phyloP scores from a whole-genome alignment of 768 basidiomycete genomes.

The Crepidotus variabilis region DNA sequence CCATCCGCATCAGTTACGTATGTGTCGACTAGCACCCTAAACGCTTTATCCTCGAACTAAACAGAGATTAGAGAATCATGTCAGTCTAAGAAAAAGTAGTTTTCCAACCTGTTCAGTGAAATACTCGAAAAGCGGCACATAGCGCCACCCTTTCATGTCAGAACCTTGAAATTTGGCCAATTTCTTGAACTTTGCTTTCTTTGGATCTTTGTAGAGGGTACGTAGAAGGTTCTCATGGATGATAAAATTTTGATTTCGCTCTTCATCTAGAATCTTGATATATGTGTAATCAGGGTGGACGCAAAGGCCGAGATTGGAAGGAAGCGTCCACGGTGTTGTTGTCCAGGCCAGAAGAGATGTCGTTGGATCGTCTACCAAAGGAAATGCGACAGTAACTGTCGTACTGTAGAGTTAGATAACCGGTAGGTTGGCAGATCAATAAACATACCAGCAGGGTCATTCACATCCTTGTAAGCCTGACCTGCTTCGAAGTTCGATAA shows the following conservation, averaged over 20 bases:
- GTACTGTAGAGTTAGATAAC: neutral
- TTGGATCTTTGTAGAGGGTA: slow-evolving; percentile 93
- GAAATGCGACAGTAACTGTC: slow-evolving; percentile 87
- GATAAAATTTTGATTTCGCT: slow-evolving; percentile 85
- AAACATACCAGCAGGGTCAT: slow-evolving; percentile 80
- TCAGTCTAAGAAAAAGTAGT: neutral
- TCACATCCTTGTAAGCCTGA: slow-evolving; percentile 86
- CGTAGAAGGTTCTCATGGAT: slow-evolving; percentile 82
- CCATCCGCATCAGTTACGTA: slow-evolving; percentile 94
- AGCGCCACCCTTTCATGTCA: slow-evolving; percentile 96
- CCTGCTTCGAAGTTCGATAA: slow-evolving; percentile 98
- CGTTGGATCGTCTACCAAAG: slow-evolving; percentile 86
- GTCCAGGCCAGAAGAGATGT: slow-evolving; percentile 97
- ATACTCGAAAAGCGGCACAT: slow-evolving; percentile 93
- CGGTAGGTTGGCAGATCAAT: neutral
- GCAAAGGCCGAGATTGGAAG: slow-evolving; percentile 92
- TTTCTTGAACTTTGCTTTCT: slow-evolving; percentile 95
- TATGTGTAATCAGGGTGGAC: slow-evolving; percentile 96
- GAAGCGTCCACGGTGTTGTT: slow-evolving; percentile 98
- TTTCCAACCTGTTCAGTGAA: slow-evolving; percentile 81
- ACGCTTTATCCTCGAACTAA: slow-evolving; percentile 89
- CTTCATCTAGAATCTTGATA: slow-evolving; percentile 92
- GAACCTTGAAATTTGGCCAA: slow-evolving; percentile 81
- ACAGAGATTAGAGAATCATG: neutral
- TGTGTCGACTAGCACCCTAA: slow-evolving; percentile 82